Percentiles rank a stretch among this genome's conserved stretches.
Evolutionary conservation across 2,329 filamentous ascomycete genomes (phyloP).

Genomic region (Fusarium sp.): DNA sequence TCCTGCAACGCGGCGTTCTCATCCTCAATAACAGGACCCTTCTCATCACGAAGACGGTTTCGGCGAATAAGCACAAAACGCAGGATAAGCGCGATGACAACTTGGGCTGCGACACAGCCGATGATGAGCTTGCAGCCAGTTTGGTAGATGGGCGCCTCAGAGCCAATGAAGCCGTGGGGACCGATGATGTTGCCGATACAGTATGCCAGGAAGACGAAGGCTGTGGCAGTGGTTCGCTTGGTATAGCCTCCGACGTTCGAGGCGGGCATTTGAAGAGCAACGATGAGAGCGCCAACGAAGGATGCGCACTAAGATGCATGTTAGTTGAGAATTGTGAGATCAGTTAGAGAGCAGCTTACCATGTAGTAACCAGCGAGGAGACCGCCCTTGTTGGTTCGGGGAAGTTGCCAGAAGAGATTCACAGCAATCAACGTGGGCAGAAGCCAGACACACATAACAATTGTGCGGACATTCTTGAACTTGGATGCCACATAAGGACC

Average conservation of each 20-base stretch:
- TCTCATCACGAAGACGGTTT: slow-evolving; percentile 40
- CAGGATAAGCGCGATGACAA: slow-evolving; percentile 28
- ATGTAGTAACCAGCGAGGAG: slow-evolving; percentile 65
- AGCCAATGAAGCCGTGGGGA: slow-evolving; percentile 54
- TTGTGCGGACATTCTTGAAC: slow-evolving; percentile 62
- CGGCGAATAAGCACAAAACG: slow-evolving; percentile 42
- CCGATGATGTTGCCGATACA: slow-evolving; percentile 49
- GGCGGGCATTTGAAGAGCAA: slow-evolving; percentile 65
- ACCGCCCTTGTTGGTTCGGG: slow-evolving; percentile 55
- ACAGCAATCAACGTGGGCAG: slow-evolving; percentile 63
- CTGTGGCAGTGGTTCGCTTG: slow-evolving; percentile 59
- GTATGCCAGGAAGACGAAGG: slow-evolving; percentile 60
- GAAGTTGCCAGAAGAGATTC: slow-evolving; percentile 62
- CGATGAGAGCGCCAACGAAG: slow-evolving; percentile 64
- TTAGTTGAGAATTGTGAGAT: accelerated
- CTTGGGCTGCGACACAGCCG: slow-evolving; percentile 40
- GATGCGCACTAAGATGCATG: slow-evolving; percentile 47
- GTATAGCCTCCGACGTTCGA: slow-evolving; percentile 62
- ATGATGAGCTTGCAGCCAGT: slow-evolving; percentile 60
- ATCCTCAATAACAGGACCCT: slow-evolving; percentile 36
- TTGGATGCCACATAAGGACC: slow-evolving; percentile 63
- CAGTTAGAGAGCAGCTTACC: slow-evolving; percentile 18
- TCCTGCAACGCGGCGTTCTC: slow-evolving; percentile 38
- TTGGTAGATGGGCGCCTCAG: slow-evolving; percentile 61
- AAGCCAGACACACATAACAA: slow-evolving; percentile 63